Percentiles rank a stretch among this genome's conserved stretches.
Evolutionary conservation across 2,329 filamentous ascomycete species (phyloP).

Genomic region (Fusarium palustre): DNA sequence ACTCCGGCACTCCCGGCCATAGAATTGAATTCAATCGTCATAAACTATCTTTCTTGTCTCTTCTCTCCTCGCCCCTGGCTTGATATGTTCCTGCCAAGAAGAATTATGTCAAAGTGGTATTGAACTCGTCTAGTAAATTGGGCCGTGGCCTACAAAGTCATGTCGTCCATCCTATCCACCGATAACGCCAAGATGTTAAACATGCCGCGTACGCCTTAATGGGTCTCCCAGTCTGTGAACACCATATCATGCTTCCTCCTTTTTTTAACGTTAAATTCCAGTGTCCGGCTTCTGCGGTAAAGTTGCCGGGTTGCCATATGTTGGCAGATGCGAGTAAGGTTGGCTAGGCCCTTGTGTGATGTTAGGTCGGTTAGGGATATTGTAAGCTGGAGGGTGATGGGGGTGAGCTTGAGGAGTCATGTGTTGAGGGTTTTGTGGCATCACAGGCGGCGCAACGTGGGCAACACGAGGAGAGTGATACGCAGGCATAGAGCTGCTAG

Average conservation of each 20-base stretch:
- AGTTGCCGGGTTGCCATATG: slow-evolving; percentile 70
- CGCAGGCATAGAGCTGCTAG: slow-evolving; percentile 64
- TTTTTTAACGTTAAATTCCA: slow-evolving; percentile 55
- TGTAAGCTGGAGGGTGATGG: slow-evolving; percentile 57
- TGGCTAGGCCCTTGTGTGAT: slow-evolving; percentile 59
- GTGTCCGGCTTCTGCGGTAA: slow-evolving; percentile 69
- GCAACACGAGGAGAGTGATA: slow-evolving; percentile 58
- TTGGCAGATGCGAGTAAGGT: slow-evolving; percentile 64
- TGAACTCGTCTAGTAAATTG: slow-evolving; percentile 49
- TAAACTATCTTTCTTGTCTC: slow-evolving; percentile 30
- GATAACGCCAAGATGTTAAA: slow-evolving; percentile 57
- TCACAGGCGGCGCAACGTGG: slow-evolving; percentile 55
- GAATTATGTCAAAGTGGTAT: slow-evolving; percentile 46
- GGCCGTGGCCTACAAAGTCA: slow-evolving; percentile 48
- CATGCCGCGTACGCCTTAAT: slow-evolving; percentile 52
- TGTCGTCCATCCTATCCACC: slow-evolving; percentile 52
- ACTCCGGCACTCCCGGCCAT: slow-evolving; percentile 50
- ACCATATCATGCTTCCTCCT: slow-evolving; percentile 47
- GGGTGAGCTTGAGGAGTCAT: slow-evolving; percentile 57
- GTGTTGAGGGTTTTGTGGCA: slow-evolving; percentile 53
- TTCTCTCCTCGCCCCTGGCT: not conserved
- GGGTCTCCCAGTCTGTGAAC: slow-evolving; percentile 45
- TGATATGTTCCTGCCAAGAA: slow-evolving; percentile 19
- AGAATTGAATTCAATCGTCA: slow-evolving; percentile 53
- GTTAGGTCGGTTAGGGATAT: slow-evolving; percentile 61